phyloP scores from a whole-genome alignment of 208 protist species.

The Crithidia fasciculata region DNA sequence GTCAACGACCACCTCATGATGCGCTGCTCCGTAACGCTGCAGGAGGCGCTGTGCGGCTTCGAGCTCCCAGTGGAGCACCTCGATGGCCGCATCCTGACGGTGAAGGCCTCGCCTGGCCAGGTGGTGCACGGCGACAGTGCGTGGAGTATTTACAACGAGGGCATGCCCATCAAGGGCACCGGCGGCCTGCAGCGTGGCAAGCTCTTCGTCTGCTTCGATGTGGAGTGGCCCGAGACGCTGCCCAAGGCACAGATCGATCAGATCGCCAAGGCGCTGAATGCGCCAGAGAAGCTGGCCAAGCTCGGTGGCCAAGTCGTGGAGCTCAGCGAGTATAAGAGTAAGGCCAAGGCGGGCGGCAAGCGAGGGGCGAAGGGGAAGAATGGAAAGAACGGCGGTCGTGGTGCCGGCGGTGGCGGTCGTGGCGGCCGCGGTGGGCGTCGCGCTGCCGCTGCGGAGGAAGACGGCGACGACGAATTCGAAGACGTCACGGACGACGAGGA shows the following conservation, averaged over 20 bases:
- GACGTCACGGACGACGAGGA: conserved; percentile 47
- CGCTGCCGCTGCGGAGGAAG: conserved; percentile 3
- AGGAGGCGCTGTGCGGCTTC: conserved; percentile 95
- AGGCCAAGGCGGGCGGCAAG: conserved; percentile 27
- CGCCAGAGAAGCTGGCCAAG: conserved; percentile 42
- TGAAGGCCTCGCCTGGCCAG: conserved; percentile 72
- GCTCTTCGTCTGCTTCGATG: conserved; percentile 84
- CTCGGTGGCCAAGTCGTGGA: conserved; percentile 71
- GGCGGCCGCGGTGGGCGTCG: neutral
- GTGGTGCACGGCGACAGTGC: conserved; percentile 78
- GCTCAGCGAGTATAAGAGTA: conserved; percentile 41
- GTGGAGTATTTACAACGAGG: conserved; percentile 83
- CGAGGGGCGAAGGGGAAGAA: conserved; percentile 3
- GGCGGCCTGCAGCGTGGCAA: conserved; percentile 78
- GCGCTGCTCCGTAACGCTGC: conserved; percentile 82
- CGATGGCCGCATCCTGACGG: conserved; percentile 77
- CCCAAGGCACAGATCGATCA: conserved; percentile 32
- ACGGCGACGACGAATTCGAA: conserved; percentile 47
- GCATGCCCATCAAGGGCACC: conserved; percentile 88
- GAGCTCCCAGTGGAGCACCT: conserved; percentile 90
- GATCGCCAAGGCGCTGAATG: conserved; percentile 50
- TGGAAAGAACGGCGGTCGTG: neutral
- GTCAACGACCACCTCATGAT: conserved; percentile 94
- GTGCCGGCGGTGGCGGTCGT: conserved; percentile 6
- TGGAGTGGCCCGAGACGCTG: conserved; percentile 83